These are phyloP conservation scores for Dillenia turbinata DNA, from an alignment of 164 flowering plant genomes.

Conservation along the genomic window DNA sequence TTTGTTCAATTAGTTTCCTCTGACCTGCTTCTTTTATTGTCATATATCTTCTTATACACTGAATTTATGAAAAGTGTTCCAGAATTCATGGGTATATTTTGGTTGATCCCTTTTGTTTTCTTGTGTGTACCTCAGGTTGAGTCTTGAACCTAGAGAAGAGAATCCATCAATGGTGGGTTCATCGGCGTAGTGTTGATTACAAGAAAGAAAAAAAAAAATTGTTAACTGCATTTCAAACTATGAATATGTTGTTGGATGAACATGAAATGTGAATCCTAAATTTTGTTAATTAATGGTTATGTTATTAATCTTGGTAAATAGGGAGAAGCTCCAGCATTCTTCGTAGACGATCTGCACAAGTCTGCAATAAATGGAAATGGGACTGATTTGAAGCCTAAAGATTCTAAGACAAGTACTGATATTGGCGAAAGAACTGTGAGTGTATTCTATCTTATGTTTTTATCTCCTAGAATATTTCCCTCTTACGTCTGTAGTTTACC, in stretches of 20 bases:
- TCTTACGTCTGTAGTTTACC: background rate
- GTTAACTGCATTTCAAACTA: background rate
- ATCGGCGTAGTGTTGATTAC: background rate
- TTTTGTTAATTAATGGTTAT: background rate
- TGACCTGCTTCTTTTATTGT: background rate
- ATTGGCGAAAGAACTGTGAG: slow-evolving; percentile 57
- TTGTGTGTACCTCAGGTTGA: slow-evolving; percentile 31
- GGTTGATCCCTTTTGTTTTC: slow-evolving; percentile 20
- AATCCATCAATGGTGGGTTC: slow-evolving; percentile 47
- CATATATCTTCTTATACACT: background rate
- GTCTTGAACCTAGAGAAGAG: slow-evolving; percentile 22
- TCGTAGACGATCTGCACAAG: slow-evolving; percentile 33
- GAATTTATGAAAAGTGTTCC: slow-evolving; percentile 11
- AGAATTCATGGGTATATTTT: slow-evolving; percentile 7
- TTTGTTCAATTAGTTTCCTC: background rate
- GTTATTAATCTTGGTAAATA: slow-evolving; percentile 18
- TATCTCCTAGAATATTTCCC: background rate
- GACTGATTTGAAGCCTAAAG: slow-evolving; percentile 33
- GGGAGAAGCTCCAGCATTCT: slow-evolving; percentile 79
- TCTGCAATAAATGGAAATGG: slow-evolving; percentile 34
- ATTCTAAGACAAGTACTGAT: slow-evolving; percentile 27
- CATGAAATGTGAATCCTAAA: background rate
- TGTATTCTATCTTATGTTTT: background rate
- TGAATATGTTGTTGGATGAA: background rate
- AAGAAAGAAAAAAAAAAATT: background rate